phyloP scores from a whole-genome alignment of 2,329 filamentous ascomycete species.

The Monilinia vaccinii-corymbosi region DNA sequence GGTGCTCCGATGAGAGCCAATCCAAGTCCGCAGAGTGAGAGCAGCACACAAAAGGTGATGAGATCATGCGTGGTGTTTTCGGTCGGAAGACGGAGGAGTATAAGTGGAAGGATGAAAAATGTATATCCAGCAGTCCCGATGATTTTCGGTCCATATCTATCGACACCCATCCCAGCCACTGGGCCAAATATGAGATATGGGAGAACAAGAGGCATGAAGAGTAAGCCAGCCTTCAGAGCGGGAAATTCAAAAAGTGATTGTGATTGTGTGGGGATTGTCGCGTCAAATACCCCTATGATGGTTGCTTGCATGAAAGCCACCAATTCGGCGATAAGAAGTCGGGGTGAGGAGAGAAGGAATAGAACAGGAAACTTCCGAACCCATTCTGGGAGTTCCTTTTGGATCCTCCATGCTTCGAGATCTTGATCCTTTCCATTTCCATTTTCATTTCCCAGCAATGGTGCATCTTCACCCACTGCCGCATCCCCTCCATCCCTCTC shows the following conservation, averaged over 20 bases:
- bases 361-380: constrained; percentile 39
- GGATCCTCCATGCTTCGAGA: background rate
- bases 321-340: constrained; percentile 33
- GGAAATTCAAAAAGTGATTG: constrained; percentile 32
- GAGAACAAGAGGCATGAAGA: constrained; percentile 33
- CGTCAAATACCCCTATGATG: constrained; percentile 32
- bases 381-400: constrained; percentile 15
- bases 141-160: constrained; percentile 31
- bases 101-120: constrained; percentile 17
- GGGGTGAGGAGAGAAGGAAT: constrained; percentile 33
- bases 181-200: constrained; percentile 32
- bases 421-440: background rate
- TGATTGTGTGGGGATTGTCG: constrained; percentile 33
- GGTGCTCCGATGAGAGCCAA: constrained; percentile 45
- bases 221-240: constrained; percentile 30
- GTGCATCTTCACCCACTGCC: constrained; percentile 1
- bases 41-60: constrained; percentile 37
- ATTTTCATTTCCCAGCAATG: background rate
- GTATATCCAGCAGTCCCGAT: constrained; percentile 28
- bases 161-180: constrained; percentile 31
- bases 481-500: background rate
- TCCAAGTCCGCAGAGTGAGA: constrained; percentile 41
- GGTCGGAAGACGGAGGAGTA: constrained; percentile 36
- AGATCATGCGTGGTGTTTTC: constrained; percentile 33
- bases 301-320: constrained; percentile 37